phyloP scores from a whole-genome alignment of 495 filamentous ascomycete genomes.

The Neurospora hispaniola region DNA sequence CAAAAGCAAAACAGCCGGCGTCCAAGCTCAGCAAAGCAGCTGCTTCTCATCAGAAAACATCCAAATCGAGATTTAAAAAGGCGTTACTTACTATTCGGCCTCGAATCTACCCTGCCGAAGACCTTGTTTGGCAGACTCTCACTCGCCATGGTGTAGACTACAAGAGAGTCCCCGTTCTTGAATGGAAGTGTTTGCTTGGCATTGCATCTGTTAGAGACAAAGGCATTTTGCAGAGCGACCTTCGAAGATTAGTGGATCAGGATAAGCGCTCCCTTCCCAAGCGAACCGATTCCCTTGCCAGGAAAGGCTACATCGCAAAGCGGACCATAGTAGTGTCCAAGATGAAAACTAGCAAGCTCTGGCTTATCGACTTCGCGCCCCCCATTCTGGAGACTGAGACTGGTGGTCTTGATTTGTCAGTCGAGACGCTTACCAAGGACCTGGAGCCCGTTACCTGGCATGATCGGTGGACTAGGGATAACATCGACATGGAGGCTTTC shows the following conservation, averaged over 20 bases:
- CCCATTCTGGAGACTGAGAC: slow-evolving; percentile 26
- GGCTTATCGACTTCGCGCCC: slow-evolving; percentile 49
- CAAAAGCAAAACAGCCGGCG: neutral
- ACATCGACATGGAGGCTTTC: slow-evolving; percentile 40
- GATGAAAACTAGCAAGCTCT: slow-evolving; percentile 57
- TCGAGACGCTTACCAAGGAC: slow-evolving; percentile 27
- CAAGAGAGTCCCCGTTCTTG: slow-evolving; percentile 50
- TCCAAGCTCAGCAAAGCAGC: neutral
- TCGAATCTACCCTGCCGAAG: slow-evolving; percentile 30
- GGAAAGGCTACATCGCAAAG: slow-evolving; percentile 81
- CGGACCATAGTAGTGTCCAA: slow-evolving; percentile 51
- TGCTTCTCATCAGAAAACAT: neutral
- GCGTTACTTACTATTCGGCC: slow-evolving; percentile 17
- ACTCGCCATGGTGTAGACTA: slow-evolving; percentile 72
- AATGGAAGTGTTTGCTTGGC: slow-evolving; percentile 68
- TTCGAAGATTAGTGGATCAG: slow-evolving; percentile 67
- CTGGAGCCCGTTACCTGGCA: slow-evolving; percentile 37
- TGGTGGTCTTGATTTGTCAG: slow-evolving; percentile 19
- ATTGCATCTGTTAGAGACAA: slow-evolving; percentile 60
- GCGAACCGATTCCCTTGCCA: slow-evolving; percentile 61
- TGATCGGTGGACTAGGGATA: slow-evolving; percentile 39
- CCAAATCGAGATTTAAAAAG: slow-evolving; percentile 11
- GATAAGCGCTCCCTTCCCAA: slow-evolving; percentile 82
- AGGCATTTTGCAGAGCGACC: slow-evolving; percentile 70
- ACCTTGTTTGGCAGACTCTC: slow-evolving; percentile 60